These are phyloP conservation scores for Gloeostereum incarnatum DNA, from an alignment of 768 basidiomycete genomes.

Conservation along the genomic window DNA sequence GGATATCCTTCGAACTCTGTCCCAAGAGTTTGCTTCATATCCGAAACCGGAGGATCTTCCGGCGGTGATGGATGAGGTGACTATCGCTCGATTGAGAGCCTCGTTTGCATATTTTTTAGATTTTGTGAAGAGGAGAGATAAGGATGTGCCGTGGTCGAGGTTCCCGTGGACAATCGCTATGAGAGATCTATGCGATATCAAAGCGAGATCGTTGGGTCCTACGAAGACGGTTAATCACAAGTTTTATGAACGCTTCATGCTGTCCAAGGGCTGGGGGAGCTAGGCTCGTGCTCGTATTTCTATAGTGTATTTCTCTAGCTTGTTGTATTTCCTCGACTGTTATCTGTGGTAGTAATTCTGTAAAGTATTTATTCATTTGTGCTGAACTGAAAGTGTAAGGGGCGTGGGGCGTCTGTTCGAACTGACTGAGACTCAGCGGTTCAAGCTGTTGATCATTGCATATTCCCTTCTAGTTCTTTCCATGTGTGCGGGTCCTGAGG, in stretches of 20 bases:
- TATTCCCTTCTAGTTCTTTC: neutral
- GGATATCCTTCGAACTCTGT: slow-evolving; percentile 33
- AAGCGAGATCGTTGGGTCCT: slow-evolving; percentile 28
- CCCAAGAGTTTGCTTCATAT: slow-evolving; percentile 25
- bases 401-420: too few species aligned
- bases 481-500: too few species aligned
- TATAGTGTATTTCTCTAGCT: too few species aligned
- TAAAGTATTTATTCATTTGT: too few species aligned
- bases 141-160: slow-evolving; percentile 17
- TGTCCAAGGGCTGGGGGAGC: too few species aligned
- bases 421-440: too few species aligned
- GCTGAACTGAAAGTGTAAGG: too few species aligned
- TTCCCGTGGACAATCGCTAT: slow-evolving; percentile 47
- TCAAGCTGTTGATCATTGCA: slow-evolving; percentile 19
- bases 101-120: slow-evolving; percentile 41
- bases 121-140: slow-evolving; percentile 8
- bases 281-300: too few species aligned
- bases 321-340: too few species aligned
- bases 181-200: slow-evolving; percentile 39
- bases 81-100: slow-evolving; percentile 29
- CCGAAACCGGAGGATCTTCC: slow-evolving; percentile 18
- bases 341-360: too few species aligned
- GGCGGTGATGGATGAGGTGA: slow-evolving; percentile 18
- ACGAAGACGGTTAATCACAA: slow-evolving; percentile 26
- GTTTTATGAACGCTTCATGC: slow-evolving; percentile 36